Evolutionary conservation across 208 protist species (phyloP).

Genomic region (Herpetomonas samuelpessoai): DNA sequence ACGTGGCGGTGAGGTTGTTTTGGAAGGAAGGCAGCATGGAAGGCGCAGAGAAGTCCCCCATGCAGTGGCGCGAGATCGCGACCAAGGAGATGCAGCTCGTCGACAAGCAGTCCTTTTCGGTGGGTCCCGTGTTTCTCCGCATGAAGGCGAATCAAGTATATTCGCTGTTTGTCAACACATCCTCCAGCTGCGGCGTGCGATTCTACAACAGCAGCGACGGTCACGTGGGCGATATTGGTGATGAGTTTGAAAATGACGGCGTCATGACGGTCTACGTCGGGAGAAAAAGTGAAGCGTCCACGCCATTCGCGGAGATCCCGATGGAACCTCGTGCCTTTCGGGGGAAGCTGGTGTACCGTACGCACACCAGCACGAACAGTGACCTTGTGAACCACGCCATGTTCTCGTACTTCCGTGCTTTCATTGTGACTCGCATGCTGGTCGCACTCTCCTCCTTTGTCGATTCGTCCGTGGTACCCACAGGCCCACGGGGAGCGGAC

Average conservation of each 20-base stretch:
- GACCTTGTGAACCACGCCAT: slow-evolving; percentile 34
- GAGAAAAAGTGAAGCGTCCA: slow-evolving; percentile 79
- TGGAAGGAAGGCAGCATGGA: slow-evolving; percentile 89
- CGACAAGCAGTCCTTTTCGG: slow-evolving; percentile 78
- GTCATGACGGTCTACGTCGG: slow-evolving; percentile 81
- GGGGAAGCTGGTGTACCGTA: slow-evolving; percentile 80
- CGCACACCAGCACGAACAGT: slow-evolving; percentile 26
- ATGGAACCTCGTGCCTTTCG: slow-evolving; percentile 73
- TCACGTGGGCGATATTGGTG: slow-evolving; percentile 65
- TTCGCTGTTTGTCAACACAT: slow-evolving; percentile 87
- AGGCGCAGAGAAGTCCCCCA: slow-evolving; percentile 55
- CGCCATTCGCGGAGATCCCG: slow-evolving; percentile 72
- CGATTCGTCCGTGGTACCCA: slow-evolving; percentile 29
- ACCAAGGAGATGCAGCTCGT: slow-evolving; percentile 59
- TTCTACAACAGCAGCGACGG: slow-evolving; percentile 90
- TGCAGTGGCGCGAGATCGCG: slow-evolving; percentile 70
- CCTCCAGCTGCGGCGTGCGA: slow-evolving; percentile 79
- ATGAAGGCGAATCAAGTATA: slow-evolving; percentile 79
- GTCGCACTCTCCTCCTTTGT: slow-evolving; percentile 81
- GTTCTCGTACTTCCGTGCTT: slow-evolving; percentile 70
- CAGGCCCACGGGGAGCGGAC: no score
- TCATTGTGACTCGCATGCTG: slow-evolving; percentile 82
- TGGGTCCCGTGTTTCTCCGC: slow-evolving; percentile 54
- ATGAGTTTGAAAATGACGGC: slow-evolving; percentile 85
- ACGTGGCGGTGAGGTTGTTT: slow-evolving; percentile 79